Percentiles rank a stretch among this genome's conserved stretches.
These are phyloP conservation scores for Alternaria sp. DNA, from an alignment of 2,329 filamentous ascomycete species.

Conservation along the genomic window DNA sequence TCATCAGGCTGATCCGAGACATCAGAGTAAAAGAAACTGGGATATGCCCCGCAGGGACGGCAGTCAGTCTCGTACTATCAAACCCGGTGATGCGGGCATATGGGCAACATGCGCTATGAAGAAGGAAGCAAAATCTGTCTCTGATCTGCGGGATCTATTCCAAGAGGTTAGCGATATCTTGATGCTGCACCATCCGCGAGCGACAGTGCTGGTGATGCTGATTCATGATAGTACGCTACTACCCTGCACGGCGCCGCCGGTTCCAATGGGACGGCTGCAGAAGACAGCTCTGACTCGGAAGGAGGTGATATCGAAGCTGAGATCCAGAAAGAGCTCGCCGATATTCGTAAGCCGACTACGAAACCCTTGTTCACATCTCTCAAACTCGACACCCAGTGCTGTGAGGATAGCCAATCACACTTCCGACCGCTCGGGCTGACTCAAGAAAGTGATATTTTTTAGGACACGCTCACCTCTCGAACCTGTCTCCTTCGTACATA, in stretches of 20 bases:
- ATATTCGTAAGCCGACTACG: conserved; percentile 60
- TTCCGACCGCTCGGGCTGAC: conserved; percentile 17
- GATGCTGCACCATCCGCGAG: neutral
- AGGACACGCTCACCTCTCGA: conserved; percentile 63
- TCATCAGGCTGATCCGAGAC: conserved; percentile 21
- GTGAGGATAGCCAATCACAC: conserved; percentile 45
- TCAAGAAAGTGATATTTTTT: conserved; percentile 61
- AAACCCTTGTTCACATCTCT: conserved; percentile 60
- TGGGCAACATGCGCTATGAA: conserved; percentile 79
- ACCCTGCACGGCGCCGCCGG: conserved; percentile 54
- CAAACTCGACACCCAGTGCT: conserved; percentile 62
- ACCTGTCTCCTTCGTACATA: conserved; percentile 65
- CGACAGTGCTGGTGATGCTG: conserved; percentile 11
- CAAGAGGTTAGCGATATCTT: conserved; percentile 61
- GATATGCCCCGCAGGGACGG: conserved; percentile 46
- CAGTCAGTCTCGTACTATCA: conserved; percentile 53
- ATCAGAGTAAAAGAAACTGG: conserved; percentile 54
- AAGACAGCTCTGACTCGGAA: conserved; percentile 38
- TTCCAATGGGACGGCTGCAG: conserved; percentile 51
- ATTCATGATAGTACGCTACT: conserved; percentile 70
- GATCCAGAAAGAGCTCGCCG: conserved; percentile 74
- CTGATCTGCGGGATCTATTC: conserved; percentile 71
- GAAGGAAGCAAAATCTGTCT: conserved; percentile 72
- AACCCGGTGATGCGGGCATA: conserved; percentile 74
- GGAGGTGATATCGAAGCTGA: conserved; percentile 71